Percentiles rank a stretch among this genome's conserved stretches.
phyloP scores from a whole-genome alignment of 768 basidiomycete genomes.

The Phlegmacium glaucopus region DNA sequence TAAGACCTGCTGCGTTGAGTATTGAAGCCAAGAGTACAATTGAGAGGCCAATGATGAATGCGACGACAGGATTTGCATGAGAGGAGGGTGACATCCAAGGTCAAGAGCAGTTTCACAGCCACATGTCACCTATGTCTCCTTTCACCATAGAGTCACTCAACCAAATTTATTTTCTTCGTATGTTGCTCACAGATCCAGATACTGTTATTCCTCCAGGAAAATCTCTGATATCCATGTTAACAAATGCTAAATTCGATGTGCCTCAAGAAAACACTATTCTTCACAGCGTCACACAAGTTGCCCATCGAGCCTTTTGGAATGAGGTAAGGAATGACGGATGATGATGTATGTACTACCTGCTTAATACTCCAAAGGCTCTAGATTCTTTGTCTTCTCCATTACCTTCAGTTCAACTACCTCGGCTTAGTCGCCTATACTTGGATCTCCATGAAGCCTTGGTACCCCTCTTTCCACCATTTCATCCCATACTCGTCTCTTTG shows the following conservation, averaged over 20 bases:
- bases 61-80: constrained; percentile 50
- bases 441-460: constrained; percentile 49
- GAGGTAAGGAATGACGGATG: constrained; percentile 42
- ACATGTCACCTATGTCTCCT: not conserved
- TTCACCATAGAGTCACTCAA: constrained; percentile 41
- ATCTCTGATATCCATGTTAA: constrained; percentile 63
- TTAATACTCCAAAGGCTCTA: constrained; percentile 40
- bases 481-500: constrained; percentile 48
- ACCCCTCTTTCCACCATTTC: constrained; percentile 55
- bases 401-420: constrained; percentile 56
- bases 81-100: not conserved
- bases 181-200: constrained; percentile 60
- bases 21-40: constrained; percentile 83
- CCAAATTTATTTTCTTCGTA: constrained; percentile 61
- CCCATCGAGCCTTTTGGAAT: constrained; percentile 72
- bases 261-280: constrained; percentile 20
- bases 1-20: constrained; percentile 91
- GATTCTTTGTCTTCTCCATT: constrained; percentile 52
- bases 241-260: constrained; percentile 23
- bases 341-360: not conserved
- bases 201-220: constrained; percentile 69
- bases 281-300: constrained; percentile 46
- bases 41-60: constrained; percentile 81
- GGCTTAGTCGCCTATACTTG: constrained; percentile 52
- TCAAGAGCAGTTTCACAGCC: not conserved